Evolutionary conservation across 2,329 filamentous ascomycete genomes (phyloP), one percentile per base, ranked within the genome.

Genomic region (Pseudogymnoascus pannorum): DNA sequence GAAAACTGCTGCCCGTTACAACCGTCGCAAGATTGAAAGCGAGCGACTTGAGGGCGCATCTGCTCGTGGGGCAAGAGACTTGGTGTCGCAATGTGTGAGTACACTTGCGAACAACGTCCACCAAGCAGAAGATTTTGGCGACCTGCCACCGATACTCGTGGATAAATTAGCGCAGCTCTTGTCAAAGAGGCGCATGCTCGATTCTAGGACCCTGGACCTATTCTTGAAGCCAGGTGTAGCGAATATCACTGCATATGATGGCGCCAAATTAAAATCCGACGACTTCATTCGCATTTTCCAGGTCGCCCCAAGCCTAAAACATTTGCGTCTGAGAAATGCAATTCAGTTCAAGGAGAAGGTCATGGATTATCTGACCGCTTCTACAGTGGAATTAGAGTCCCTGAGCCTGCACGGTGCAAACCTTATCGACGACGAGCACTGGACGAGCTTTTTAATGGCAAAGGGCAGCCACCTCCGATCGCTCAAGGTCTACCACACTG

Each of bases 331-430:
- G 9, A 86, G 88, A 57, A 93, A 92, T 69, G 91, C 87, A n/a
- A 89, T 94, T 58, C 92, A 96, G 70, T 88, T 97, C 79, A 96
- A 96, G 74, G 89, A 97, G 69, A 79, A 80, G 38, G 88, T 92
- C 42, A 81, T 97, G 73, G 84, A 91, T 59, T 96, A 93, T 72
- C 82, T 97, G 69, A 78, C 90, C 18, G 85, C 86, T 61, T 88
- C 90, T 57, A 81, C 88, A 58, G 82, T 85, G 58, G 75, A 81
- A 7, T 78, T 97, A n/a, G 82, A 86, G 63, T 81, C 85, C 61
- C 79, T 97, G 44, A 89, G 91, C 65, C 80, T 97, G 0, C 87
- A 94, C 65, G 90, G 91, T 9, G 86, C 91, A 8, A 97, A 96
- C 66, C 83, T 97, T 0, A 78, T 97, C 14, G 86, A 87, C 8